phyloP scores from a whole-genome alignment of 176 grass and related monocot genomes.

The Aegilops tauschii region DNA sequence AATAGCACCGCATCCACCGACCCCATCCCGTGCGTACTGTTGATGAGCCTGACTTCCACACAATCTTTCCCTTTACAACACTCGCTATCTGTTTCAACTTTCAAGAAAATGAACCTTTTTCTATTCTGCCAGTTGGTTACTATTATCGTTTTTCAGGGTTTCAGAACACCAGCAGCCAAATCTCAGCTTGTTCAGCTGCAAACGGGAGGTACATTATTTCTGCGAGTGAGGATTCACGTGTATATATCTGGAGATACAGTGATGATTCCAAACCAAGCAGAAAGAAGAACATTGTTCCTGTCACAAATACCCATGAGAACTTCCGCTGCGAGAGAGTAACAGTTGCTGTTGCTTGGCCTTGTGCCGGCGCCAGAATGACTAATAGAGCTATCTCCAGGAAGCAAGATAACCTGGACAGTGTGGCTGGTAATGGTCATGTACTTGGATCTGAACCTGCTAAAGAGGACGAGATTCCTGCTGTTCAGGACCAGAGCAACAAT shows the following conservation, averaged over 20 bases:
- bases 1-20: conserved; percentile 16
- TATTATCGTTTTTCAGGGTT: conserved; percentile 66
- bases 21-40: not conserved
- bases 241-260: conserved; percentile 81
- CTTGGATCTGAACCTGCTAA: conserved; percentile 10
- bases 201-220: conserved; percentile 76
- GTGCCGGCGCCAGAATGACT: conserved; percentile 9
- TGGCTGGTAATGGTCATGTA: conserved; percentile 19
- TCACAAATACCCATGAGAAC: conserved; percentile 70
- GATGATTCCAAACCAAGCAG: conserved; percentile 62
- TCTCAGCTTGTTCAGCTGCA: conserved; percentile 68
- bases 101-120: conserved; percentile 12
- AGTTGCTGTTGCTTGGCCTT: conserved; percentile 73
- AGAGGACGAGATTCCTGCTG: conserved; percentile 22
- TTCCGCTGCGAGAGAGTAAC: conserved; percentile 80
- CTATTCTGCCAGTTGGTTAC: conserved; percentile 15
- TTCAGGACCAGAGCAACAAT: conserved; percentile 25
- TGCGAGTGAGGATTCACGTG: conserved; percentile 94
- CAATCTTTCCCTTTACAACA: conserved; percentile 20
- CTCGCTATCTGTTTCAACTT: not conserved
- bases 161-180: conserved; percentile 92
- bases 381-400: conserved; percentile 25
- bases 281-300: conserved; percentile 53
- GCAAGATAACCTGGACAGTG: conserved; percentile 16
- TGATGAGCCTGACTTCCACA: conserved; percentile 11